Percentiles rank a stretch among this genome's conserved stretches.
These are phyloP conservation scores for Gautieria morchelliformis DNA, from an alignment of 768 basidiomycete species.

Conservation along the genomic window DNA sequence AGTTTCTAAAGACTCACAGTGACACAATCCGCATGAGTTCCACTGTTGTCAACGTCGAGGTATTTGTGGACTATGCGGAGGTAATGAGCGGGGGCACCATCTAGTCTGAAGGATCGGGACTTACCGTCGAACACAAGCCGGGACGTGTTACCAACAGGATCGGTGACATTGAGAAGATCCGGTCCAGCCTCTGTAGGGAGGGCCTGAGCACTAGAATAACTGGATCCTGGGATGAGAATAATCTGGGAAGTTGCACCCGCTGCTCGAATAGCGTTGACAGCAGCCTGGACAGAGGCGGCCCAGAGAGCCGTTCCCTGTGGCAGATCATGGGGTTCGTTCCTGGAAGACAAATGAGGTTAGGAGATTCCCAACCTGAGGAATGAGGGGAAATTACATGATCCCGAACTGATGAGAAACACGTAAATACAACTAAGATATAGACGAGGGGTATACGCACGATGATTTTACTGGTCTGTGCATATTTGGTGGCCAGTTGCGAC, in stretches of 20 bases:
- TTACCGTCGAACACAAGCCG: slow-evolving; percentile 34
- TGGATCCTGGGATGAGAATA: slow-evolving; percentile 35
- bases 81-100: background rate
- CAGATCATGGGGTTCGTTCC: slow-evolving; percentile 42
- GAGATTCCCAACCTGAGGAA: slow-evolving; percentile 5
- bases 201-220: slow-evolving; percentile 29
- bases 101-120: background rate
- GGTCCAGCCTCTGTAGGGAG: slow-evolving; percentile 32
- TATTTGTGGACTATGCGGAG: slow-evolving; percentile 30
- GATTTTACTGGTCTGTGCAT: slow-evolving; percentile 25
- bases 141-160: slow-evolving; percentile 28
- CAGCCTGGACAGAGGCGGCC: slow-evolving; percentile 28
- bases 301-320: slow-evolving; percentile 22
- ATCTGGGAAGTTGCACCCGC: slow-evolving; percentile 32
- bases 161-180: slow-evolving; percentile 30
- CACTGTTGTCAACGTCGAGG: slow-evolving; percentile 36
- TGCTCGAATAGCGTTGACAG: slow-evolving; percentile 32
- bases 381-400: background rate
- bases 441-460: slow-evolving; percentile 21
- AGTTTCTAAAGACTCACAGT: slow-evolving; percentile 19
- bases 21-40: slow-evolving; percentile 33
- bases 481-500: slow-evolving; percentile 31
- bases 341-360: slow-evolving; percentile 15
- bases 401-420: background rate
- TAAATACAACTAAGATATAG: background rate